phyloP scores from a whole-genome alignment of 495 filamentous ascomycete species.

The Aspergillus leporis region DNA sequence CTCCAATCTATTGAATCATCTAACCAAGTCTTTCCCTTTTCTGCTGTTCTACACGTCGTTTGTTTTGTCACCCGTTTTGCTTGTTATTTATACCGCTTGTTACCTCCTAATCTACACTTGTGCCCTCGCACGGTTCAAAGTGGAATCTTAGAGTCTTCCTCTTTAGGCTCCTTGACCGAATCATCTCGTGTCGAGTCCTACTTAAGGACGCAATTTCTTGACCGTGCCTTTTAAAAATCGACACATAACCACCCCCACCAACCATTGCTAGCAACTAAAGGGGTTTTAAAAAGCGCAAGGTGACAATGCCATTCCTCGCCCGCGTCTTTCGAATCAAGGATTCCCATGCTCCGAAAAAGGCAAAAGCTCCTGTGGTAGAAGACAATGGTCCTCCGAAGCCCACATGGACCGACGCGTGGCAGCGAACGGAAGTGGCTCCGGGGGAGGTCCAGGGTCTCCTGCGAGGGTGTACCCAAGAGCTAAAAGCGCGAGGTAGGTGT shows the following conservation, averaged over 20 bases:
- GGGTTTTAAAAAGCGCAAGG: slow-evolving; percentile 13
- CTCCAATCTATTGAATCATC: slow-evolving; percentile 5
- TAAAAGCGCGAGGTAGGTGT: slow-evolving; percentile 87
- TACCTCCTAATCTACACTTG: slow-evolving; percentile 7
- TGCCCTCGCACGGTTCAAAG: slow-evolving; percentile 16
- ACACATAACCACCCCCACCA: slow-evolving; percentile 17
- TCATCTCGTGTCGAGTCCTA: slow-evolving; percentile 4
- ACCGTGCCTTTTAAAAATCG: slow-evolving; percentile 5
- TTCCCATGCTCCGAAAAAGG: slow-evolving; percentile 58
- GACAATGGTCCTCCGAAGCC: slow-evolving; percentile 61
- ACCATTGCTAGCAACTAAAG: slow-evolving; percentile 21
- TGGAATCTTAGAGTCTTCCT: slow-evolving; percentile 10
- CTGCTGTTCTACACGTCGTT: background rate
- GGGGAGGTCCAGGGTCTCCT: slow-evolving; percentile 90
- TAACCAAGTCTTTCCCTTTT: slow-evolving; percentile 19
- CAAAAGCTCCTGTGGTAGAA: slow-evolving; percentile 50
- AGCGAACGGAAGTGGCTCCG: slow-evolving; percentile 78
- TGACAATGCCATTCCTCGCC: slow-evolving; percentile 65
- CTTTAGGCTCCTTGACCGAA: slow-evolving; percentile 5
- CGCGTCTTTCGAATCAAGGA: slow-evolving; percentile 72
- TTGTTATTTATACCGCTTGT: background rate
- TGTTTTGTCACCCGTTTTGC: background rate
- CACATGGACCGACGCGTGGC: slow-evolving; percentile 87
- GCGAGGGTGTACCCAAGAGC: slow-evolving; percentile 78
- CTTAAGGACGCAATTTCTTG: slow-evolving; percentile 14